These are phyloP conservation scores for Salix purpurea DNA, from an alignment of 345 rosid species.

Conservation along the genomic window DNA sequence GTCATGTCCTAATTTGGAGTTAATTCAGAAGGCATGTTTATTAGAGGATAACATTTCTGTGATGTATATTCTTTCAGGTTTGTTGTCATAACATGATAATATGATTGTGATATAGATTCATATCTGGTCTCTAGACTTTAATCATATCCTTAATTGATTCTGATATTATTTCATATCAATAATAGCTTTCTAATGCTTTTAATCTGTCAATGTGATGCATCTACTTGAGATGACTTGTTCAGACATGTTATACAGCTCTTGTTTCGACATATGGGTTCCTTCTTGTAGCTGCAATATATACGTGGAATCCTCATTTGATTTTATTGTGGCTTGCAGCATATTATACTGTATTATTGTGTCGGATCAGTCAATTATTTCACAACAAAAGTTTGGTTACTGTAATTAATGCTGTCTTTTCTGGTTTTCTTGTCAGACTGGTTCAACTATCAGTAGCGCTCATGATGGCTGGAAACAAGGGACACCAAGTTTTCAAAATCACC, in stretches of 20 bases:
- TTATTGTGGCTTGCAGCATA: neutral
- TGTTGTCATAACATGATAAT: neutral
- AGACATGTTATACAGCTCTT: neutral
- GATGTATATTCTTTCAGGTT: neutral
- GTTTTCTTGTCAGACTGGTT: constrained; percentile 55
- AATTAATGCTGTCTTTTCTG: constrained; percentile 17
- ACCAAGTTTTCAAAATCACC: constrained; percentile 55
- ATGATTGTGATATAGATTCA: neutral
- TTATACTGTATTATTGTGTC: neutral
- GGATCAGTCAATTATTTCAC: neutral
- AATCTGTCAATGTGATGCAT: neutral
- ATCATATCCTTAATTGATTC: neutral
- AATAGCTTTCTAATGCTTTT: neutral
- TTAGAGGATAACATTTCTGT: neutral
- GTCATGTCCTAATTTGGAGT: neutral
- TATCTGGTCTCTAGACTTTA: neutral
- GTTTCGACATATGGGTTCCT: neutral
- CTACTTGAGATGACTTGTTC: neutral
- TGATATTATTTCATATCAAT: neutral
- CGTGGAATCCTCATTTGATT: neutral
- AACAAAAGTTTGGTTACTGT: constrained; percentile 4
- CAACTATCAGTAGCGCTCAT: constrained; percentile 49
- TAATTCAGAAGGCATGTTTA: neutral
- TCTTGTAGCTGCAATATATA: neutral
- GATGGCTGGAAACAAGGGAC: constrained; percentile 66